A percentile compares a stretch with the other conserved stretches of the same genome.
Evolutionary conservation across 257 asterid species (phyloP).

Genomic region (Asclepias syriaca): DNA sequence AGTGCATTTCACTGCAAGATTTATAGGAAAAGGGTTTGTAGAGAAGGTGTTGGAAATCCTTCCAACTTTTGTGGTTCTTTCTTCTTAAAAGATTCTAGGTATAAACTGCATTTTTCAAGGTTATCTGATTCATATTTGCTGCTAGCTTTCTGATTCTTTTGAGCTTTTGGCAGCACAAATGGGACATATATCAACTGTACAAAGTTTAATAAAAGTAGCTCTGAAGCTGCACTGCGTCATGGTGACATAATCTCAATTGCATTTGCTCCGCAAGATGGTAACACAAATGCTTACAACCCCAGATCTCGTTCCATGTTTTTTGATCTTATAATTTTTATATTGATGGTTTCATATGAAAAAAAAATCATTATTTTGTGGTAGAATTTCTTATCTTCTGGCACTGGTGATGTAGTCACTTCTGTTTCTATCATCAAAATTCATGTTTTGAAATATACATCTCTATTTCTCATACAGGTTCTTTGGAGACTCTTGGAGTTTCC

Average conservation of each 20-base stretch:
- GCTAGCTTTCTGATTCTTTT: conserved; percentile 29
- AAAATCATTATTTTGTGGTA: background rate
- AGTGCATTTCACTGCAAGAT: conserved; percentile 89
- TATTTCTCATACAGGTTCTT: background rate
- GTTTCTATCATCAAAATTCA: background rate
- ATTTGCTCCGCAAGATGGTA: conserved; percentile 85
- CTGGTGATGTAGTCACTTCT: background rate
- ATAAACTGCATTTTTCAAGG: conserved; percentile 1
- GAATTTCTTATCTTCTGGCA: background rate
- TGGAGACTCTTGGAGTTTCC: background rate
- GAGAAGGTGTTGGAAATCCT: conserved; percentile 36
- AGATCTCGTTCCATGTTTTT: background rate
- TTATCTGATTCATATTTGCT: conserved; percentile 13
- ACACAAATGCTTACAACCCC: conserved; percentile 18
- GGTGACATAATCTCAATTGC: conserved; percentile 94
- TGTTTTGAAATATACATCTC: background rate
- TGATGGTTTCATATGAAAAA: background rate
- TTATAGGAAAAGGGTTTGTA: conserved; percentile 45
- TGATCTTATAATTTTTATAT: background rate
- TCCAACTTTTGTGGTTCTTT: conserved; percentile 35
- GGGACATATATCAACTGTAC: conserved; percentile 90
- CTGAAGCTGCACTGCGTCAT: conserved; percentile 65
- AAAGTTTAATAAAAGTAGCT: conserved; percentile 61
- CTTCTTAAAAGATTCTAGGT: conserved; percentile 92
- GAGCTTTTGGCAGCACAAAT: conserved; percentile 68